Evolutionary conservation across 2,329 filamentous ascomycete genomes (phyloP).

Genomic region (Xylariomycetidae sp.): DNA sequence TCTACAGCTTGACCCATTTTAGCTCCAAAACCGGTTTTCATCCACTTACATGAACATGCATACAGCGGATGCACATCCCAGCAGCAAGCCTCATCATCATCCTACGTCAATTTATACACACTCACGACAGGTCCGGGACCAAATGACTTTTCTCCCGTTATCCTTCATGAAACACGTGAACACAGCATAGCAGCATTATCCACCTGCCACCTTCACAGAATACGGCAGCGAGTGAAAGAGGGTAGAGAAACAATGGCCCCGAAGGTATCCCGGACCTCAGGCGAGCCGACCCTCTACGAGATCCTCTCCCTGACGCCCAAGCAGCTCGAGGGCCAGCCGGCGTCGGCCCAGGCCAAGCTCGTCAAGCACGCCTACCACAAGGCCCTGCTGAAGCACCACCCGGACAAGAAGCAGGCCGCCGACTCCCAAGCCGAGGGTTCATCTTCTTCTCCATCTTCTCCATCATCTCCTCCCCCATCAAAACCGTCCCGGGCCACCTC

Average conservation of each 20-base stretch:
- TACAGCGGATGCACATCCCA: not conserved
- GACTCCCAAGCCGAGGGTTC: conserved; percentile 1
- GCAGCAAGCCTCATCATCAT: too few species aligned
- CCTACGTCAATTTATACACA: too few species aligned
- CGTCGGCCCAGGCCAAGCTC: conserved; percentile 36
- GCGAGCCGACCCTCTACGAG: conserved; percentile 52
- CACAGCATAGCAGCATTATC: too few species aligned
- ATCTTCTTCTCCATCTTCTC: conserved; percentile 7
- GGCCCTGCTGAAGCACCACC: conserved; percentile 61
- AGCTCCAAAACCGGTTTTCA: conserved; percentile 26
- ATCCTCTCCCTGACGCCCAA: conserved; percentile 52
- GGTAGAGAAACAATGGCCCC: conserved; percentile 17
- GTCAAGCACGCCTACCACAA: conserved; percentile 61
- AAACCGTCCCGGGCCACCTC: conserved; percentile 2
- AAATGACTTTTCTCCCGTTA: too few species aligned
- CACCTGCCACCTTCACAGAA: too few species aligned
- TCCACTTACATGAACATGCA: not conserved
- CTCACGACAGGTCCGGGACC: too few species aligned
- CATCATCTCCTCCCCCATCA: conserved; percentile 8
- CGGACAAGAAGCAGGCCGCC: conserved; percentile 45
- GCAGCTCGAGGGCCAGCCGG: conserved; percentile 39
- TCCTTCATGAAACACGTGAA: too few species aligned
- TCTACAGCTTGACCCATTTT: too few species aligned
- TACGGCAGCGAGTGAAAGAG: not conserved
- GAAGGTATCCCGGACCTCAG: conserved; percentile 20